Evolutionary conservation across 1,284 basidiomycete genomes (phyloP), one percentile per base, ranked within the genome.

Genomic region (Ustilago vetiveriae): DNA sequence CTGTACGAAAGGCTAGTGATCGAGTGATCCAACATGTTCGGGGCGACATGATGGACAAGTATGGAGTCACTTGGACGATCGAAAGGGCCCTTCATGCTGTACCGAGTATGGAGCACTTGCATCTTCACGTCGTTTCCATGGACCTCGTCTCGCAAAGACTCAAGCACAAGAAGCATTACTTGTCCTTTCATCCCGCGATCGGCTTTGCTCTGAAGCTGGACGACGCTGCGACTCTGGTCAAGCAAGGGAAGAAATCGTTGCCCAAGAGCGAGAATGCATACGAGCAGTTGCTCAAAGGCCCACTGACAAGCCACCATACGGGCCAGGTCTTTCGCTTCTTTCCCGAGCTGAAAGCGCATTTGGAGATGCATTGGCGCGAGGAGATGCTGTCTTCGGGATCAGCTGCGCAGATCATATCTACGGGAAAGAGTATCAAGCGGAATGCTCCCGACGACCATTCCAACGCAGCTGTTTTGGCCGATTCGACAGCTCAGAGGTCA

Each of bases 141-240:
- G 94, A 98, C 79, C 83, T 96, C 17, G 86, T 88, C 45, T 90
- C 90, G 0, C 85, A 87, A 3, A 83, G 84, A 32, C 83, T 98
- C 83, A 98, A 95, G 83, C 87, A 87, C 64, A 97, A 96, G 85
- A 94, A 77, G 51, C 78, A 98, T 76, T 93, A 93, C 84, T 93
- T 95, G 80, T 92, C 92, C 3, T 98, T 98, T 84, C 88, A 91
- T 73, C 95, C 94, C 0, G 86, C 86, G 26, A 84, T 87, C 13
- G 94, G 92, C 0, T 97, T 94, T 84, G 97, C 96, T 82, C 77
- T 98, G 0, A 87, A 88, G 50, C 83, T 96, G 4, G 85, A 87
- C 30, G 88, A 91, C 0, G 48, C 44, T 11, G 58, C 66, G 21
- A 13, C 38, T 3, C 16, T 66, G 46, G 33, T 58, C 17, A 32